Evolutionary conservation across 495 filamentous ascomycete species (phyloP).

Genomic region (Chaetomidium leptoderma): DNA sequence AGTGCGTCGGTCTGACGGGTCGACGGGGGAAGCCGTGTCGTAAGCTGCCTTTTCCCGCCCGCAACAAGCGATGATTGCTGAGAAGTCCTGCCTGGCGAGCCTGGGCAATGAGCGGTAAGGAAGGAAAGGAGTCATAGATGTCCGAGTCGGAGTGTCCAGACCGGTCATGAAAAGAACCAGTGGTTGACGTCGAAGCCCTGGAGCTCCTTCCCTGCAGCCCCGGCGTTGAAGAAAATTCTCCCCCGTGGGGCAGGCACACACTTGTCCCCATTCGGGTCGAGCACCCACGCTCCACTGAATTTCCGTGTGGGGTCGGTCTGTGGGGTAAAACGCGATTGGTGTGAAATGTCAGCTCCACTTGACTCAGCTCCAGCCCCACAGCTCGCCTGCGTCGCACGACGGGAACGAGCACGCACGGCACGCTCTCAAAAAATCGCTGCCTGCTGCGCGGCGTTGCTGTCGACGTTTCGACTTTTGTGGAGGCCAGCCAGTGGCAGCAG

Average conservation of each 20-base stretch:
- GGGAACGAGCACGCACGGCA: not conserved
- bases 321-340: conserved; percentile 17
- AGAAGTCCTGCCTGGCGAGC: not conserved
- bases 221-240: conserved; percentile 14
- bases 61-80: not conserved
- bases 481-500: not conserved
- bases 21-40: not conserved
- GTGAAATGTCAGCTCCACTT: not conserved
- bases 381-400: not conserved
- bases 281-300: conserved; percentile 5
- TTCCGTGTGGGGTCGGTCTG: conserved; percentile 18
- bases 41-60: not conserved
- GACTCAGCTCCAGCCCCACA: conserved; percentile 13
- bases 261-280: conserved; percentile 6
- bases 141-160: not conserved
- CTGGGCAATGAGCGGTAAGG: not conserved
- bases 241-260: conserved; percentile 18
- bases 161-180: not conserved
- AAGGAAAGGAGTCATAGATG: not conserved
- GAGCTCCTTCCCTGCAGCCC: too few species aligned
- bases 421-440: conserved; percentile 2
- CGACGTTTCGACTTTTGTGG: not conserved
- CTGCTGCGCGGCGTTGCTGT: conserved; percentile 8
- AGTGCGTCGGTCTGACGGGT: conserved; percentile 1
- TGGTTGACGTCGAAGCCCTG: not conserved